phyloP scores from a whole-genome alignment of 495 filamentous ascomycete species.

The Pseudomonodictys pantanalensis region DNA sequence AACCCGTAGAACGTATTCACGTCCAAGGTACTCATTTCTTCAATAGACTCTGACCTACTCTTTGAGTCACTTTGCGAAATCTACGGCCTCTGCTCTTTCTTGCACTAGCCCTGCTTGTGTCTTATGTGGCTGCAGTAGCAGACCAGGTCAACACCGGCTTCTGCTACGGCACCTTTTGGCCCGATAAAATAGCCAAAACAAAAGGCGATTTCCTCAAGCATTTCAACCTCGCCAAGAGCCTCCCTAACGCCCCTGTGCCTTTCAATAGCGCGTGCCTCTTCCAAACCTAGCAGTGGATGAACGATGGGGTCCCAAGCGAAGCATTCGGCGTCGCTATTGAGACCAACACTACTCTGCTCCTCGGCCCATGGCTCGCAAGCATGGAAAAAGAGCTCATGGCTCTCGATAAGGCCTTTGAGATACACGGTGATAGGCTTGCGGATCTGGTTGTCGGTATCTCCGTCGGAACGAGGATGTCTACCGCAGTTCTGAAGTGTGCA shows the following conservation, averaged over 20 bases:
- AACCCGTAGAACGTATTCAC: too few species aligned
- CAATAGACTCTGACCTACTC: too few species aligned
- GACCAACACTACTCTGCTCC: slow-evolving; percentile 55
- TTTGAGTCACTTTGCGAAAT: too few species aligned
- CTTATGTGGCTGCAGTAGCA: background rate
- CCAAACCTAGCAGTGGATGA: slow-evolving; percentile 53
- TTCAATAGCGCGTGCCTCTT: slow-evolving; percentile 69
- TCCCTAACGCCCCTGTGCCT: slow-evolving; percentile 57
- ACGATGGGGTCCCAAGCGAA: slow-evolving; percentile 51
- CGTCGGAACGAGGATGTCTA: slow-evolving; percentile 85
- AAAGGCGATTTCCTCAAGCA: slow-evolving; percentile 62
- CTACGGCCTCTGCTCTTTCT: background rate
- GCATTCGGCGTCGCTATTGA: slow-evolving; percentile 51
- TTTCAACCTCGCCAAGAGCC: slow-evolving; percentile 64
- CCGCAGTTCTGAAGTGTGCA: slow-evolving; percentile 62
- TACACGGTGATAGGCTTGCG: slow-evolving; percentile 57
- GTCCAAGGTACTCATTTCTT: too few species aligned
- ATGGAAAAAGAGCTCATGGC: slow-evolving; percentile 65
- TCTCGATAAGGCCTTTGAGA: slow-evolving; percentile 55
- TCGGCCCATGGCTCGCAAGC: slow-evolving; percentile 65
- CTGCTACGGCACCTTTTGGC: slow-evolving; percentile 68
- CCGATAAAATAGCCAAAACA: slow-evolving; percentile 55
- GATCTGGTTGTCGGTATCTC: slow-evolving; percentile 72
- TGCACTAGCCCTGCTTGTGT: background rate
- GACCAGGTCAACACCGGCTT: slow-evolving; percentile 60